Evolutionary conservation across 1,284 basidiomycete species (phyloP), one percentile per base, ranked within the genome.

Genomic region (Cutaneotrichosporon sp.): DNA sequence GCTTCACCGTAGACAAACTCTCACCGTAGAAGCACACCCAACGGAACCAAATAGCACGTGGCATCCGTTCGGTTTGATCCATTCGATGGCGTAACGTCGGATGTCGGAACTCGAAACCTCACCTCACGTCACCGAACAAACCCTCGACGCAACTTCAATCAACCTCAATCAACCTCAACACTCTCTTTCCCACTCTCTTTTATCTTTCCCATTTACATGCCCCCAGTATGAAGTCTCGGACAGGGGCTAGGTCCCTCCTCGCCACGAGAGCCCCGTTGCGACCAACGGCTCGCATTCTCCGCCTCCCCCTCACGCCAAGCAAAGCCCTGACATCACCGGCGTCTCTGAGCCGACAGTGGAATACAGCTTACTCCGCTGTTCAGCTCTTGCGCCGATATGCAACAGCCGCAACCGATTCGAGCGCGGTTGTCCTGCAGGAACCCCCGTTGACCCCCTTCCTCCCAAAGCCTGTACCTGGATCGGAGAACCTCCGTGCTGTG

Each of bases 221-320:
- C 27, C 20, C 11, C 44, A 31, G 9, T 14, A 49, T 49, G 46
- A 49, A 29, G 46, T 37, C 46, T 20, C 17, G 46, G 7, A 39
- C 37, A 22, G 44, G 29, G 20, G 32, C 46, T 17, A 29, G 35
- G 27, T 26, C 37, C 12, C 38, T 49, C 35, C 25, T 37, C 27
- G 27, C 19, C 3, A 17, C 37, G 33, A 37, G 46, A 12, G 25
- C n/a, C 5, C 25, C 33, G 1, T 14, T 32, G 14, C 29, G 42
- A 7, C 42, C 27, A 29, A 24, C 24, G 16, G 24, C 24, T 14
- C 24, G 38, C 11, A 16, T 22, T 9, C 24, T 41, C 22, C 38
- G 5, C 22, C 26, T 26, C 12, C 22, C 38, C 22, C n/a, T n/a
- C n/a, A n/a, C n/a, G n/a, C 14, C 29, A 31, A 41, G 11, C 22